Conservation (phyloP, 228 moss, liverwort and hornwort species). For the Sphagnum magellanicum region DNA sequence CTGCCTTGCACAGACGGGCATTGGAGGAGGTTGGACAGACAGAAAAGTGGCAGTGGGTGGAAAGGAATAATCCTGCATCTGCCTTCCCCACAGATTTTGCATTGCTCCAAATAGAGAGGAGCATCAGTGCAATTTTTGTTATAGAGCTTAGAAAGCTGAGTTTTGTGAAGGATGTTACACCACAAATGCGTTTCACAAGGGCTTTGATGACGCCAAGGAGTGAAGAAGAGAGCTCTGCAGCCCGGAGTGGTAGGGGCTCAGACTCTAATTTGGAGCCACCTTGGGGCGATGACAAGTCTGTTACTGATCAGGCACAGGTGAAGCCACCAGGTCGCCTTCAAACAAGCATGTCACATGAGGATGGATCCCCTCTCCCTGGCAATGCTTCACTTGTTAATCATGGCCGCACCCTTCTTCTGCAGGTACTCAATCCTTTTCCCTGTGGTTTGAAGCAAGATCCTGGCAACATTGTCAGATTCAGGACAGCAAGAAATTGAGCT, state of each 20-base stretch:
- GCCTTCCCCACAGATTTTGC: conserved; percentile 85
- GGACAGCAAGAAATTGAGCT: not conserved
- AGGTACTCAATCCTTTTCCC: conserved; percentile 23
- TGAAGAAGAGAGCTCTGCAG: conserved; percentile 10
- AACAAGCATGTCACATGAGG: conserved; percentile 56
- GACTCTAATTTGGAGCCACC: no score
- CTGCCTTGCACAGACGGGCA: conserved; percentile 36
- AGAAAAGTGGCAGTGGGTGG: conserved; percentile 71
- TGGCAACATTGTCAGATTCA: conserved; percentile 7
- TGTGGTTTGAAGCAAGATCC: conserved; percentile 1
- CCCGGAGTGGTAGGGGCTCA: conserved; percentile 1
- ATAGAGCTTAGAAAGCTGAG: conserved; percentile 31
- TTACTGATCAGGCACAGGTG: conserved; percentile 2
- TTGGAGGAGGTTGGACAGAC: conserved; percentile 37
- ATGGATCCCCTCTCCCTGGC: conserved; percentile 12
- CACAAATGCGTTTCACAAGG: conserved; percentile 79
- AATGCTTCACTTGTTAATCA: conserved; percentile 34
- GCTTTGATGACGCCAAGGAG: conserved; percentile 46
- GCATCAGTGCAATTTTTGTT: conserved; percentile 25
- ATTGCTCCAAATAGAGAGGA: conserved; percentile 49
- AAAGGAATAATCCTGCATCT: conserved; percentile 74
- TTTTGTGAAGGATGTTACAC: conserved; percentile 75
- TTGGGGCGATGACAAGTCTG: not conserved
- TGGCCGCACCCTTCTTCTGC: conserved; percentile 54
- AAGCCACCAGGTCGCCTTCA: conserved; percentile 59